A percentile compares a stretch with the other conserved stretches of the same genome.
Conservation (phyloP, 2,329 filamentous ascomycete species). For the Xylaria sp. region DNA sequence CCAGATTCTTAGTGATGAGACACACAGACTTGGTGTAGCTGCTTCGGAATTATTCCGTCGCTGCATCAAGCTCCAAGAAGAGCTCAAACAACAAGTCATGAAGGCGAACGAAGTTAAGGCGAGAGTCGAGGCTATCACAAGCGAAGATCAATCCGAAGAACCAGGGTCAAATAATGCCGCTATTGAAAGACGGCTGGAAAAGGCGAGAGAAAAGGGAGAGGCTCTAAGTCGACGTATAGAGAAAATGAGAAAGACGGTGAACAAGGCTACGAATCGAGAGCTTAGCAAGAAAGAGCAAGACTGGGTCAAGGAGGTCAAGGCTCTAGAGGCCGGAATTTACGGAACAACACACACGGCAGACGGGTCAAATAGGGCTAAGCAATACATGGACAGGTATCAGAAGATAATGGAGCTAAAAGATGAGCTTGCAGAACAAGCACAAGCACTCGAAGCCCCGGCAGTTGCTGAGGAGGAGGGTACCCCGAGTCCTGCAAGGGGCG, state of each 20-base stretch:
- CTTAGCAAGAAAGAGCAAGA: slow-evolving; percentile 71
- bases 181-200: slow-evolving; percentile 65
- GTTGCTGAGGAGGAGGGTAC: slow-evolving; percentile 47
- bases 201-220: slow-evolving; percentile 59
- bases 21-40: slow-evolving; percentile 73
- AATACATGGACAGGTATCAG: slow-evolving; percentile 67
- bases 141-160: slow-evolving; percentile 64
- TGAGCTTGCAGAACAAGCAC: slow-evolving; percentile 64
- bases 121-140: slow-evolving; percentile 74
- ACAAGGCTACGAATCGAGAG: slow-evolving; percentile 60
- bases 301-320: slow-evolving; percentile 59
- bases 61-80: slow-evolving; percentile 74
- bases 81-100: slow-evolving; percentile 74
- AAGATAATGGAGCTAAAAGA: slow-evolving; percentile 65
- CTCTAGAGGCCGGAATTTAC: slow-evolving; percentile 55
- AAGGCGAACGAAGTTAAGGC: slow-evolving; percentile 73
- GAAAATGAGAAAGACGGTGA: slow-evolving; percentile 54
- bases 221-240: slow-evolving; percentile 65
- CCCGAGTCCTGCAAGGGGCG: slow-evolving; percentile 51
- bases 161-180: slow-evolving; percentile 65
- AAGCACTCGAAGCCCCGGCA: slow-evolving; percentile 52
- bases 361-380: slow-evolving; percentile 56
- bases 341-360: slow-evolving; percentile 50
- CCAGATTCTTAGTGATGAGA: slow-evolving; percentile 76
- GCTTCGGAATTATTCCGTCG: slow-evolving; percentile 79